These are phyloP conservation scores for Penicillium sp. DNA, from an alignment of 2,329 filamentous ascomycete species.

Conservation along the genomic window DNA sequence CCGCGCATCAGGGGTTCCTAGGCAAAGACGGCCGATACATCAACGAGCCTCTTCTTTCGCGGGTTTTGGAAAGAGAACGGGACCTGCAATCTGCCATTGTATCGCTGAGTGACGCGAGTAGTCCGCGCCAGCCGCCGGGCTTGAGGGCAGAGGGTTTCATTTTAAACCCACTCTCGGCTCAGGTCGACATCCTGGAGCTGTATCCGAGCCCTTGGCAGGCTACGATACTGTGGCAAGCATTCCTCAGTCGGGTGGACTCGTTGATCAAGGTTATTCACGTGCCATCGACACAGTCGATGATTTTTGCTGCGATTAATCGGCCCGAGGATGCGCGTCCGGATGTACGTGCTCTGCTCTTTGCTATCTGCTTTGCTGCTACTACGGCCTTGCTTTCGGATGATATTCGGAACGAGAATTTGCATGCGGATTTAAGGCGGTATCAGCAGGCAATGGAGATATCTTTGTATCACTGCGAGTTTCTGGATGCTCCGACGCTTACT, in stretches of 20 bases:
- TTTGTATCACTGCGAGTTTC: conserved; percentile 40
- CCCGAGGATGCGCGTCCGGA: conserved; percentile 21
- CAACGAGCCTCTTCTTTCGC: conserved; percentile 29
- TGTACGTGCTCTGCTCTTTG: conserved; percentile 26
- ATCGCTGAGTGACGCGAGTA: conserved; percentile 9
- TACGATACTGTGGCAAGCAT: conserved; percentile 30
- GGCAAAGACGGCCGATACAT: conserved; percentile 29
- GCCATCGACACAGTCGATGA: conserved; percentile 25
- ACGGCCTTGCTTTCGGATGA: conserved; percentile 22
- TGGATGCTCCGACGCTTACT: conserved; percentile 40
- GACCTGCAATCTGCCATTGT: conserved; percentile 26
- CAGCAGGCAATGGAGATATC: conserved; percentile 38
- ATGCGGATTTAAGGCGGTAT: conserved; percentile 18
- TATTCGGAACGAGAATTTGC: conserved; percentile 11
- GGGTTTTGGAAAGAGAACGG: conserved; percentile 27
- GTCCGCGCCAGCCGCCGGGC: conserved; percentile 7
- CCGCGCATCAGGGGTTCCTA: conserved; percentile 17
- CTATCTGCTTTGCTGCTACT: conserved; percentile 28
- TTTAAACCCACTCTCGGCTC: conserved; percentile 15
- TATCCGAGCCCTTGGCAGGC: conserved; percentile 25
- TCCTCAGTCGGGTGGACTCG: conserved; percentile 28
- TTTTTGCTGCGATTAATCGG: conserved; percentile 30
- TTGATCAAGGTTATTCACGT: conserved; percentile 31
- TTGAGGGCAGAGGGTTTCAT: conserved; percentile 26
- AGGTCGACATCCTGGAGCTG: conserved; percentile 16